Conservation (phyloP, 1,139 yeast species). For the Saccharomyces hybrid region DNA sequence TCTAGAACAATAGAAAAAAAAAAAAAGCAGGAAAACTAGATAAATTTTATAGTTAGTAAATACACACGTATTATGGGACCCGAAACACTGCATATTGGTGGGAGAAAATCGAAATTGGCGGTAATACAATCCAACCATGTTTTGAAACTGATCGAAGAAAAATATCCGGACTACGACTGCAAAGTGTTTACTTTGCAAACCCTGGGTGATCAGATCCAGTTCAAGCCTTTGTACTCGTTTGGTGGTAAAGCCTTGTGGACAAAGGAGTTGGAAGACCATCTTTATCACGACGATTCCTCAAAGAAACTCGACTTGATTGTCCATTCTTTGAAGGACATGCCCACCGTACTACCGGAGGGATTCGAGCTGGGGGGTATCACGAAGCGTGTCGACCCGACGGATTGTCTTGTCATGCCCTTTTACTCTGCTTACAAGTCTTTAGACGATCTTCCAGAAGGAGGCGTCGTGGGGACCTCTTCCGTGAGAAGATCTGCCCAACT, state of each 20-base stretch:
- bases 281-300: constrained; percentile 52
- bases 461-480: constrained; percentile 90
- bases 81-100: constrained; percentile 51
- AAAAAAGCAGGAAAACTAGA: background rate
- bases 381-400: constrained; percentile 85
- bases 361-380: constrained; percentile 85
- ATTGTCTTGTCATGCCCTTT: constrained; percentile 77
- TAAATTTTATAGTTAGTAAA: background rate
- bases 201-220: constrained; percentile 81
- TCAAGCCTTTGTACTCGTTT: constrained; percentile 82
- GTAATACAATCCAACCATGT: constrained; percentile 79
- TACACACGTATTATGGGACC: constrained; percentile 6
- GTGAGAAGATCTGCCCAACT: constrained; percentile 83
- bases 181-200: constrained; percentile 76
- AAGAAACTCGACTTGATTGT: constrained; percentile 69
- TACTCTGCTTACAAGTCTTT: constrained; percentile 58
- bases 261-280: constrained; percentile 76
- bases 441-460: constrained; percentile 72
- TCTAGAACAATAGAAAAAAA: background rate
- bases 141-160: constrained; percentile 48
- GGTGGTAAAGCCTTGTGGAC: constrained; percentile 98
- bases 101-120: constrained; percentile 82
- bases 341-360: constrained; percentile 83
- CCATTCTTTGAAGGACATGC: constrained; percentile 93
- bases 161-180: constrained; percentile 57